These are phyloP conservation scores for Meyerozyma athensensis DNA, from an alignment of 1,139 yeast species.

Conservation along the genomic window DNA sequence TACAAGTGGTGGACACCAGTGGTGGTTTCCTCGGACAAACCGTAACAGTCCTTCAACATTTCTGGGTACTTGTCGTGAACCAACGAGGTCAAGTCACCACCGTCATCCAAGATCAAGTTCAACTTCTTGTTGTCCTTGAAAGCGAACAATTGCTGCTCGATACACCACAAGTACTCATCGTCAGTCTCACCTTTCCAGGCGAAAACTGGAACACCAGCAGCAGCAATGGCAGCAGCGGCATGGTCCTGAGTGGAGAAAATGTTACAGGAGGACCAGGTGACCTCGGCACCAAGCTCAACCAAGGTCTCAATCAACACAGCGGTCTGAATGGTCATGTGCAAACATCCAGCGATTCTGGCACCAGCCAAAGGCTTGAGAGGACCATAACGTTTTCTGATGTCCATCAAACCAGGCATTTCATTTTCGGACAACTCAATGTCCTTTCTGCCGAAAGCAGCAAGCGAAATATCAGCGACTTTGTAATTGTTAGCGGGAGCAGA, in stretches of 20 bases:
- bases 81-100: conserved; percentile 97
- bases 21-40: conserved; percentile 98
- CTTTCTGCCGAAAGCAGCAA: conserved; percentile 99
- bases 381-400: conserved; percentile 93
- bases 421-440: conserved; percentile 98
- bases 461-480: conserved; percentile 97
- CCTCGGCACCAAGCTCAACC: conserved; percentile 98
- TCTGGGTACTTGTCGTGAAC: conserved; percentile 99
- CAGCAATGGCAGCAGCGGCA: conserved; percentile 99
- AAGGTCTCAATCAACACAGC: conserved; percentile 98
- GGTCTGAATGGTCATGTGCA: conserved; percentile 99
- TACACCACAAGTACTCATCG: conserved; percentile 99
- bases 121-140: conserved; percentile 96
- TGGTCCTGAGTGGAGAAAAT: conserved; percentile 99
- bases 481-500: conserved; percentile 44
- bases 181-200: conserved; percentile 99
- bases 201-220: conserved; percentile 98
- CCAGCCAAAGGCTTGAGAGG: conserved; percentile 93
- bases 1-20: conserved; percentile 99
- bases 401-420: conserved; percentile 99
- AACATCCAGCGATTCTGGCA: conserved; percentile 98
- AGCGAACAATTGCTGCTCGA: conserved; percentile 97
- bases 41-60: conserved; percentile 91
- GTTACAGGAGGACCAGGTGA: conserved; percentile 99
- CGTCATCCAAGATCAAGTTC: conserved; percentile 97